Conservation (phyloP, 192 early-diverging fungal species). For the Podila horticola region DNA sequence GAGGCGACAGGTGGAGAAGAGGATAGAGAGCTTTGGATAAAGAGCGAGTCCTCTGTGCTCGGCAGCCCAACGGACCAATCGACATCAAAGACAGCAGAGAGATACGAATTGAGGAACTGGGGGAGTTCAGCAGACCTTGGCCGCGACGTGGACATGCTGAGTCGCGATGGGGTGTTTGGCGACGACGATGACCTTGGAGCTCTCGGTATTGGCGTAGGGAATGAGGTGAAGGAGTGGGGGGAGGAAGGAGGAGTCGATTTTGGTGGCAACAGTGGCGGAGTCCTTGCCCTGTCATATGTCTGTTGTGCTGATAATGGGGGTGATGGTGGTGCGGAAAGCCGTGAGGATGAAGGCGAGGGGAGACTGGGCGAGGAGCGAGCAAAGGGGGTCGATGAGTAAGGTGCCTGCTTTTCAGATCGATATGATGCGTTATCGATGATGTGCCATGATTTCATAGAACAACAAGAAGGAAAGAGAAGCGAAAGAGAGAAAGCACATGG, state of each 20-base stretch:
- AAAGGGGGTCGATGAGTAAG: no score
- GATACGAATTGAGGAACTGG: conserved; percentile 33
- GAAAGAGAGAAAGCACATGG: no score
- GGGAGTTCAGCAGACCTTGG: conserved; percentile 41
- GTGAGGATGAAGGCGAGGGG: background rate
- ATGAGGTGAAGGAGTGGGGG: background rate
- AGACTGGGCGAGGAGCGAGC: no score
- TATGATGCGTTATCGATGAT: no score
- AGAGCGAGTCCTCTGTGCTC: conserved; percentile 33
- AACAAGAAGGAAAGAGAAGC: no score
- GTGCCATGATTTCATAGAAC: no score
- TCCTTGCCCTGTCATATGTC: background rate
- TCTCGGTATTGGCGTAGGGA: background rate
- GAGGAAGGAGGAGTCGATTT: background rate
- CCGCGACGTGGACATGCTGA: conserved; percentile 9
- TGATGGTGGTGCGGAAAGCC: background rate
- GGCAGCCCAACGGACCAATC: conserved; percentile 40
- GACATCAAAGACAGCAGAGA: conserved; percentile 46
- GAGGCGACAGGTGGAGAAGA: background rate
- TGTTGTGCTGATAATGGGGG: background rate
- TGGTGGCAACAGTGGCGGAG: background rate
- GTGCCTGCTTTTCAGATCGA: no score
- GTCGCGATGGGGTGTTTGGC: background rate
- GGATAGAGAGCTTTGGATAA: conserved; percentile 11
- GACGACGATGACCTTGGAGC: background rate